phyloP scores from a whole-genome alignment of 371 early-diverging fungal species.

The Nematocida displodere region DNA sequence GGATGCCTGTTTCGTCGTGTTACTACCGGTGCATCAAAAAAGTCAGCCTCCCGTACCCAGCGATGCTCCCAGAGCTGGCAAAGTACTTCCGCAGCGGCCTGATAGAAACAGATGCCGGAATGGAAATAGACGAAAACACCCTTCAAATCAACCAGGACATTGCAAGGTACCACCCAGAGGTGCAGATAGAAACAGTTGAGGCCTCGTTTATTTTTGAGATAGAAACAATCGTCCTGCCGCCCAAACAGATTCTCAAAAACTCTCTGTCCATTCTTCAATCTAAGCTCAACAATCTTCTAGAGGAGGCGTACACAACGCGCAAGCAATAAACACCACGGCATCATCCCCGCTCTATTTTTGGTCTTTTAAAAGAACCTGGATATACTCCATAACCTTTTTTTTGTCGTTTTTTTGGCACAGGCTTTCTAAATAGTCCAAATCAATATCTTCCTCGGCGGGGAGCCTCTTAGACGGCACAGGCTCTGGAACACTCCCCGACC shows the following conservation, averaged over 20 bases:
- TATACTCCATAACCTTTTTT: constrained; percentile 16
- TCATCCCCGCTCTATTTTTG: too few species aligned
- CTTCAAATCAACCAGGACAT: constrained; percentile 36
- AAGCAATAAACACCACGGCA: too few species aligned
- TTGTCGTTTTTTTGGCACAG: constrained; percentile 36
- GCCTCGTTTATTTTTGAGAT: constrained; percentile 32
- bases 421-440: constrained; percentile 39
- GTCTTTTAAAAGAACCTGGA: constrained; percentile 2
- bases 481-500: too few species aligned
- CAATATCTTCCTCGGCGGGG: background rate
- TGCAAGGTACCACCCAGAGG: constrained; percentile 4
- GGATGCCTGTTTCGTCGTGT: constrained; percentile 35
- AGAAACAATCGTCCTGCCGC: constrained; percentile 11
- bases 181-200: background rate
- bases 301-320: background rate
- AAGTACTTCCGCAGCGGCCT: constrained; percentile 42
- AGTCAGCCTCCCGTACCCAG: background rate
- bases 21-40: constrained; percentile 29
- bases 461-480: background rate
- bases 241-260: background rate
- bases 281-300: constrained; percentile 10
- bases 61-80: background rate
- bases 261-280: background rate
- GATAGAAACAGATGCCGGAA: background rate
- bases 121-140: constrained; percentile 7